phyloP scores from a whole-genome alignment of 331 rosid species.

The Acacia concinna region DNA sequence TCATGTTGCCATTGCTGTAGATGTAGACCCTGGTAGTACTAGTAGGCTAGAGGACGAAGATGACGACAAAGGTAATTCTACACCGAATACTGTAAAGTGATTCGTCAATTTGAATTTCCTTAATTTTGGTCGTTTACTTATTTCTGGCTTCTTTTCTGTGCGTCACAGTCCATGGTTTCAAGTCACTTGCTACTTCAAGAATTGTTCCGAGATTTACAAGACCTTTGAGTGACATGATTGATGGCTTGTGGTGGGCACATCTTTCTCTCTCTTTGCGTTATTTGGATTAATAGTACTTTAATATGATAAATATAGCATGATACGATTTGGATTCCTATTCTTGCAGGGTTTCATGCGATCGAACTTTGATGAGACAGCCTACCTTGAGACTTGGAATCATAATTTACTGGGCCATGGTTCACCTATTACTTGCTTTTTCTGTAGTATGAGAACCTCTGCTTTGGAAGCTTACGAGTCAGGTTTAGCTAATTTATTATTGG shows the following conservation, averaged over 20 bases:
- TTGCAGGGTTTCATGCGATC: conserved; percentile 94
- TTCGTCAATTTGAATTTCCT: background rate
- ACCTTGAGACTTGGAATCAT: conserved; percentile 80
- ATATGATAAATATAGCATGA: conserved; percentile 23
- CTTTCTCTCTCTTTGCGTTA: conserved; percentile 3
- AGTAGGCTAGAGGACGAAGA: conserved; percentile 87
- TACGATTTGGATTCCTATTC: conserved; percentile 16
- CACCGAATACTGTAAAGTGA: conserved; percentile 19
- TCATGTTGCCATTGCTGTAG: conserved; percentile 91
- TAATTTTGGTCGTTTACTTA: conserved; percentile 9
- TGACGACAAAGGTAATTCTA: conserved; percentile 81
- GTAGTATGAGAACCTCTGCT: conserved; percentile 64
- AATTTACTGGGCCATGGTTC: conserved; percentile 86
- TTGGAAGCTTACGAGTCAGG: conserved; percentile 2
- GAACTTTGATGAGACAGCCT: conserved; percentile 93
- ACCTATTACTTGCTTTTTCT: conserved; percentile 72
- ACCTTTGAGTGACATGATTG: conserved; percentile 82
- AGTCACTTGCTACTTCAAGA: conserved; percentile 83
- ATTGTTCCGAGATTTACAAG: conserved; percentile 86
- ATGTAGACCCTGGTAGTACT: conserved; percentile 71
- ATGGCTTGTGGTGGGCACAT: conserved; percentile 84
- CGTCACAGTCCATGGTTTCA: conserved; percentile 86
- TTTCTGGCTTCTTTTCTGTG: conserved; percentile 20
- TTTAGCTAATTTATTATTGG: conserved; percentile 15
- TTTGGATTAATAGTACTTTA: background rate